phyloP scores from a whole-genome alignment of 768 basidiomycete species.

The Termitomyces sp. region DNA sequence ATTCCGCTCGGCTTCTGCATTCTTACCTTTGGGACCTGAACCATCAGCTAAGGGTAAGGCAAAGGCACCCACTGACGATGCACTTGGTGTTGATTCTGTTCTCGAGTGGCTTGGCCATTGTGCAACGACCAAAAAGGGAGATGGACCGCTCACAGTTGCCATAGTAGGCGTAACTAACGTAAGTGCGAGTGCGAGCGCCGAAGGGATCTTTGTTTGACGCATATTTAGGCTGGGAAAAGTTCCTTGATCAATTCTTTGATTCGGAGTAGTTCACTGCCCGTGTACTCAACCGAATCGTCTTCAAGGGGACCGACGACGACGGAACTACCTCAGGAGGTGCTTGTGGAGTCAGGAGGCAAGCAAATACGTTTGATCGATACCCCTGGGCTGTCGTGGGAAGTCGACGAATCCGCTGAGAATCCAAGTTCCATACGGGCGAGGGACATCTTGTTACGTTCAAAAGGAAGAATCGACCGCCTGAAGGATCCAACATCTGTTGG shows the following conservation, averaged over 20 bases:
- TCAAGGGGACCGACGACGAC: constrained; percentile 72
- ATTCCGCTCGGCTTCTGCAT: constrained; percentile 72
- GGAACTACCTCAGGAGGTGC: constrained; percentile 59
- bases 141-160: constrained; percentile 61
- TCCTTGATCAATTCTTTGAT: constrained; percentile 79
- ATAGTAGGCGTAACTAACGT: constrained; percentile 87
- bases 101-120: constrained; percentile 44
- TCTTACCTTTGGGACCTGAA: constrained; percentile 42
- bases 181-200: constrained; percentile 28
- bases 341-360: constrained; percentile 42
- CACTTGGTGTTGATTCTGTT: constrained; percentile 55
- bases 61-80: constrained; percentile 47
- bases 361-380: constrained; percentile 78
- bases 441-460: constrained; percentile 76
- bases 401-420: constrained; percentile 37
- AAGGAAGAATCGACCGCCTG: constrained; percentile 80
- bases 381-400: constrained; percentile 71
- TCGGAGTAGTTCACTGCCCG: constrained; percentile 44
- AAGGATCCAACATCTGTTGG: constrained; percentile 76
- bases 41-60: constrained; percentile 35
- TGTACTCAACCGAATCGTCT: constrained; percentile 55
- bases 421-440: constrained; percentile 43
- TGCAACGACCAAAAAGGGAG: constrained; percentile 44
- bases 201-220: constrained; percentile 1
- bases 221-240: constrained; percentile 73